Evolutionary conservation across 306 rosid species (phyloP).

Genomic region (Vigna radiata): DNA sequence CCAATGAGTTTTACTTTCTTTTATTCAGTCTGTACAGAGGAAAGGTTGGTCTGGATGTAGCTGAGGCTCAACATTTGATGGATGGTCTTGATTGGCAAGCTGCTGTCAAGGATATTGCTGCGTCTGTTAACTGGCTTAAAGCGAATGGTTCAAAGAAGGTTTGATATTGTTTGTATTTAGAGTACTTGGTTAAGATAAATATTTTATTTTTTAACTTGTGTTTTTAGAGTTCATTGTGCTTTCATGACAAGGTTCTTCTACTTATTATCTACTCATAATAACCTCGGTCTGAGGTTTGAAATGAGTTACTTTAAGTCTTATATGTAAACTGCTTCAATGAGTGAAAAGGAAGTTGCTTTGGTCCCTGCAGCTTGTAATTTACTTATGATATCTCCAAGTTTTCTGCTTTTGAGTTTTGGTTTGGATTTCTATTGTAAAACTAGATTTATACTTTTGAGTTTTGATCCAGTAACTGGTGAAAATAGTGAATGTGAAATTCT

Average conservation of each 20-base stretch:
- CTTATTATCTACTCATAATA: constrained; percentile 24
- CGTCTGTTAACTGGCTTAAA: constrained; percentile 89
- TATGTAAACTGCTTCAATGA: background rate
- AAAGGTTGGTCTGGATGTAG: constrained; percentile 80
- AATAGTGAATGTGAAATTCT: background rate
- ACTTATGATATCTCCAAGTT: constrained; percentile 4
- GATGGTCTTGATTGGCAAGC: constrained; percentile 94
- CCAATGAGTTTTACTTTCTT: constrained; percentile 20
- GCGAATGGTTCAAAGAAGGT: constrained; percentile 92
- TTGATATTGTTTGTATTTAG: constrained; percentile 14
- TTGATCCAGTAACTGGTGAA: constrained; percentile 1
- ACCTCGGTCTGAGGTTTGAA: constrained; percentile 17
- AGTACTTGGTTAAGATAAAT: background rate
- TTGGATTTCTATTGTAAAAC: background rate
- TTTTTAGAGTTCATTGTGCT: constrained; percentile 1
- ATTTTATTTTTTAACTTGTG: background rate
- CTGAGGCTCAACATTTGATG: constrained; percentile 90
- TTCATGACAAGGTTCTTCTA: constrained; percentile 31
- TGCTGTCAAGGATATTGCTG: constrained; percentile 79
- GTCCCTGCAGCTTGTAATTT: background rate
- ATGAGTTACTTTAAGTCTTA: background rate
- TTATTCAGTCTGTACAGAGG: constrained; percentile 69
- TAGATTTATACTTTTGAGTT: background rate
- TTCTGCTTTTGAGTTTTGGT: background rate
- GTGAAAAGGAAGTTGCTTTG: background rate